Evolutionary conservation across 345 rosid genomes (phyloP).

Genomic region (Murraya paniculata): DNA sequence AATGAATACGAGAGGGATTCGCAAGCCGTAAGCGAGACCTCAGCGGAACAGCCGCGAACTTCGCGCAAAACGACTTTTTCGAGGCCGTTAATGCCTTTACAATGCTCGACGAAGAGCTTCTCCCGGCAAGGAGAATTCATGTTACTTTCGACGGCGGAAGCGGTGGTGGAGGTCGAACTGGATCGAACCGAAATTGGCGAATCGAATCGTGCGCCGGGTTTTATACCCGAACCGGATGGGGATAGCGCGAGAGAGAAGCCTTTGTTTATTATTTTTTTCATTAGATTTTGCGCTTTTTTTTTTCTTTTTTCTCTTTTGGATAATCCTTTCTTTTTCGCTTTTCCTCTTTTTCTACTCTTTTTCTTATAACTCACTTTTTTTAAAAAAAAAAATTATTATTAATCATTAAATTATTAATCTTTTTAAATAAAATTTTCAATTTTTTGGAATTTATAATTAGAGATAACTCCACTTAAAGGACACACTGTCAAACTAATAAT

Average conservation of each 20-base stretch:
- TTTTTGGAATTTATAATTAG: too few relatives aligned
- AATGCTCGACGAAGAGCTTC: conserved; percentile 34
- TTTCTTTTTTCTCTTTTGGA: background rate
- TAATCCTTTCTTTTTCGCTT: background rate
- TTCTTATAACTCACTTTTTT: too few relatives aligned
- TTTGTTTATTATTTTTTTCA: background rate
- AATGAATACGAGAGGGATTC: too few relatives aligned
- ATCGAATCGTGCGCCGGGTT: background rate
- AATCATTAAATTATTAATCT: too few relatives aligned
- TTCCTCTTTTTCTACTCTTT: background rate
- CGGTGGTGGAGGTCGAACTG: too few relatives aligned
- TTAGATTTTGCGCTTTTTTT: background rate
- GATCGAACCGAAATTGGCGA: conserved; percentile 6
- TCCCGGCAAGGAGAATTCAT: background rate
- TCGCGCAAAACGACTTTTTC: conserved; percentile 70
- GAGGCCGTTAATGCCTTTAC: conserved; percentile 73
- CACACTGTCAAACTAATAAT: too few relatives aligned
- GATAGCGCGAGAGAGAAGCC: background rate
- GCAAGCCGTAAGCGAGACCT: conserved; percentile 36
- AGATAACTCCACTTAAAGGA: too few relatives aligned
- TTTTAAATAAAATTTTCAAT: too few relatives aligned
- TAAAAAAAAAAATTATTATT: too few relatives aligned
- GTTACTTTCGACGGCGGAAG: background rate
- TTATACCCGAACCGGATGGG: background rate
- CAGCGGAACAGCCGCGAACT: conserved; percentile 53